phyloP scores from a whole-genome alignment of 352 stramenopile species.

The Pythium dissimile region DNA sequence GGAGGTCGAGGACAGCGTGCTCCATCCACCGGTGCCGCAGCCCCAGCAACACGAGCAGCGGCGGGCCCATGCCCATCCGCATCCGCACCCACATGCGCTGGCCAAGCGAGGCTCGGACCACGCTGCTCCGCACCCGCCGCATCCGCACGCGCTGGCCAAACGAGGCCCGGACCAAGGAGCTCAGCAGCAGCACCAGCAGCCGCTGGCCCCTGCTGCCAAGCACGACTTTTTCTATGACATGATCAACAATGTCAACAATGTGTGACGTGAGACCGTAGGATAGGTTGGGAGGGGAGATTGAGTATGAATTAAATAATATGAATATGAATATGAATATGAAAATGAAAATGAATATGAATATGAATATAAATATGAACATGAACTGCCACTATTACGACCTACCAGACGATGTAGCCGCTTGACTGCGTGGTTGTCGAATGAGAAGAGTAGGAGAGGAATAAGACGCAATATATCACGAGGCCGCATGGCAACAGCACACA shows the following conservation, averaged over 20 bases:
- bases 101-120: conserved; percentile 12
- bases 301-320: too few species aligned
- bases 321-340: neutral
- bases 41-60: conserved; percentile 8
- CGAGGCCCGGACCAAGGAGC: too few species aligned
- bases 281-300: neutral
- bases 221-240: conserved; percentile 26
- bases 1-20: conserved; percentile 60
- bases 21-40: conserved; percentile 21
- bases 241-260: conserved; percentile 29
- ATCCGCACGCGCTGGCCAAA: neutral
- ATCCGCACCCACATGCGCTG: conserved; percentile 9
- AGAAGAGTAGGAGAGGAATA: too few species aligned
- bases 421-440: too few species aligned
- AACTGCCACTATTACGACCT: too few species aligned
- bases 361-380: too few species aligned
- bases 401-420: too few species aligned
- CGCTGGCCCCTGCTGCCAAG: too few species aligned
- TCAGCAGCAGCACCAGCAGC: conserved; percentile 1
- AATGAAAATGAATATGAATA: neutral
- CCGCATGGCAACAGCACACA: conserved; percentile 15
- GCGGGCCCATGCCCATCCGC: neutral
- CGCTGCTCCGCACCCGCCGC: neutral
- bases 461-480: too few species aligned
- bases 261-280: neutral